A percentile compares a stretch with the other conserved stretches of the same genome.
phyloP scores from a whole-genome alignment of 2,329 filamentous ascomycete genomes.

The Ophiostoma montium region DNA sequence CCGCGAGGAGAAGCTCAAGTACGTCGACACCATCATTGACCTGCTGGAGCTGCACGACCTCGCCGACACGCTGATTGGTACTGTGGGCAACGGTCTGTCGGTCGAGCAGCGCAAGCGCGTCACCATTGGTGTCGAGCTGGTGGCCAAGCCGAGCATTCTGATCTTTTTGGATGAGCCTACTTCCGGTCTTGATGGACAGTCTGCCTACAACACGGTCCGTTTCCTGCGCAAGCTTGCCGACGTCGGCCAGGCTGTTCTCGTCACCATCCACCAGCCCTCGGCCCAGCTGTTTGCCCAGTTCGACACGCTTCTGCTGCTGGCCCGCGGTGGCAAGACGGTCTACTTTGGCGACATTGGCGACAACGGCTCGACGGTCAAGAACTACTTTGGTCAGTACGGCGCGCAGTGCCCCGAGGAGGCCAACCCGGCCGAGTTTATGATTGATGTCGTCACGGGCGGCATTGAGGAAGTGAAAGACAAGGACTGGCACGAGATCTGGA shows the following conservation, averaged over 20 bases:
- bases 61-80: slow-evolving; percentile 30
- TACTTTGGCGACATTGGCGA: slow-evolving; percentile 38
- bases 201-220: slow-evolving; percentile 50
- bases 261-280: slow-evolving; percentile 59
- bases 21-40: slow-evolving; percentile 68
- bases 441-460: slow-evolving; percentile 32
- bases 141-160: slow-evolving; percentile 43
- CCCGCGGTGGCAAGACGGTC: slow-evolving; percentile 9
- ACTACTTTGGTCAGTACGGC: slow-evolving; percentile 54
- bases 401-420: slow-evolving; percentile 45
- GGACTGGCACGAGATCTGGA: slow-evolving; percentile 27
- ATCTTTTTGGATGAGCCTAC: slow-evolving; percentile 48
- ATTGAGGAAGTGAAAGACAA: slow-evolving; percentile 14
- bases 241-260: slow-evolving; percentile 51
- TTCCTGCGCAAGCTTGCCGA: slow-evolving; percentile 53
- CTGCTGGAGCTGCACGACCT: slow-evolving; percentile 35
- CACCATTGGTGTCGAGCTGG: slow-evolving; percentile 47
- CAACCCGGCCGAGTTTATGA: slow-evolving; percentile 68
- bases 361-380: slow-evolving; percentile 46
- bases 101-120: slow-evolving; percentile 40
- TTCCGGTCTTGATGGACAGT: slow-evolving; percentile 52
- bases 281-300: slow-evolving; percentile 53
- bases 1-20: slow-evolving; percentile 55
- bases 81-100: slow-evolving; percentile 27
- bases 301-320: slow-evolving; percentile 18